Evolutionary conservation across 164 flowering plant species (phyloP).

Genomic region (Tinospora cordifolia): DNA sequence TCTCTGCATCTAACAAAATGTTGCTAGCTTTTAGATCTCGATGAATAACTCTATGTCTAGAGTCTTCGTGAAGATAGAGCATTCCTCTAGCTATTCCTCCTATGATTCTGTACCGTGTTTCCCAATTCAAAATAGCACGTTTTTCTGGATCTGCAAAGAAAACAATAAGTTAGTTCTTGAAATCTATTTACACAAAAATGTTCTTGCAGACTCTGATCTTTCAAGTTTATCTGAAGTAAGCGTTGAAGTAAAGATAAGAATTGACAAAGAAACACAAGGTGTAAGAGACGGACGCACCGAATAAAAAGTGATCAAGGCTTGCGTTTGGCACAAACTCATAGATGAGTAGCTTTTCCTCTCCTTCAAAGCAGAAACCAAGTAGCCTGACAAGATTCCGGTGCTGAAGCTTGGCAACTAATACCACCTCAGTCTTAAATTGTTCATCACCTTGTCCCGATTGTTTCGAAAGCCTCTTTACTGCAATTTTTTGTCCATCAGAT

Average conservation of each 20-base stretch:
- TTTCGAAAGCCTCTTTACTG: slow-evolving; percentile 25
- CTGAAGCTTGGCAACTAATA: slow-evolving; percentile 21
- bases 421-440: slow-evolving; percentile 26
- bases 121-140: slow-evolving; percentile 1
- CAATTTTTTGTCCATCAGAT: slow-evolving; percentile 21
- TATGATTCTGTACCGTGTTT: neutral
- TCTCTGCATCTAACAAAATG: slow-evolving; percentile 1
- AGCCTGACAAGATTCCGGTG: neutral
- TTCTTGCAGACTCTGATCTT: neutral
- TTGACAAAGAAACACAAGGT: neutral
- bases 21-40: neutral
- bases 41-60: neutral
- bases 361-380: neutral
- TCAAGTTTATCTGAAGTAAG: neutral
- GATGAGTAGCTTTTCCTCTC: slow-evolving; percentile 1
- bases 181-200: neutral
- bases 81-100: neutral
- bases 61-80: slow-evolving; percentile 2
- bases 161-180: neutral
- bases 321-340: neutral
- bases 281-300: neutral
- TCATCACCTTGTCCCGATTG: slow-evolving; percentile 18
- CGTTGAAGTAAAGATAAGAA: neutral
- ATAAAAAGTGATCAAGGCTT: neutral
- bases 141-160: neutral